A percentile compares a stretch with the other conserved stretches of the same genome.
Conservation (phyloP, 1,284 basidiomycete species). For the Rhodotorula sp. region DNA sequence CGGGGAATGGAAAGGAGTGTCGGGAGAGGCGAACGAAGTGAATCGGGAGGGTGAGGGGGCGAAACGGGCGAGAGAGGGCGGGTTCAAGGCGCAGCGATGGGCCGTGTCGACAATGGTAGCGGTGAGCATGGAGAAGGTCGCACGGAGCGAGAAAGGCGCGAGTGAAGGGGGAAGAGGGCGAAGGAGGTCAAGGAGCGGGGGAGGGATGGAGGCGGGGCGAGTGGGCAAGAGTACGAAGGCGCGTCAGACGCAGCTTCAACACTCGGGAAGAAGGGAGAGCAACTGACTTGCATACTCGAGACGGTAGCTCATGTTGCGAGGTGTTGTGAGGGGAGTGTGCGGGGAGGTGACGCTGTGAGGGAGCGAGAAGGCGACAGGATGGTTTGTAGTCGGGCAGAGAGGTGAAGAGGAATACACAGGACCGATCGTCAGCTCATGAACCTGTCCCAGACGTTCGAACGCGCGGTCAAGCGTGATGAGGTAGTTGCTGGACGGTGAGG, state of each 20-base stretch:
- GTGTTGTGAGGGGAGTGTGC: background rate
- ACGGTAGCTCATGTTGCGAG: conserved; percentile 4
- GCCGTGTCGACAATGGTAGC: too few relatives aligned
- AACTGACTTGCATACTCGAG: conserved; percentile 10
- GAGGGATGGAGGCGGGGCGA: background rate
- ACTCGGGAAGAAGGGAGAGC: too few relatives aligned
- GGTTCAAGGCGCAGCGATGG: background rate
- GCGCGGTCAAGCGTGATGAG: too few relatives aligned
- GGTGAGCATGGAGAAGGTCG: background rate
- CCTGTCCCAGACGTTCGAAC: too few relatives aligned
- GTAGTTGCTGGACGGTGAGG: background rate
- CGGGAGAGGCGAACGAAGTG: too few relatives aligned
- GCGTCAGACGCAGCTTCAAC: background rate
- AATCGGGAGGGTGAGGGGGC: too few relatives aligned
- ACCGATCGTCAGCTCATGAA: too few relatives aligned
- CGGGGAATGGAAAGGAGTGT: too few relatives aligned
- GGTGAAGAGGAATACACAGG: too few relatives aligned
- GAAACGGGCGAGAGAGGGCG: background rate
- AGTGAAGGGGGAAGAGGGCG: too few relatives aligned
- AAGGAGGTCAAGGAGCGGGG: background rate
- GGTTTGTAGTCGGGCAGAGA: too few relatives aligned
- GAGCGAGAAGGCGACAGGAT: background rate
- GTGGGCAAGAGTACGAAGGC: background rate
- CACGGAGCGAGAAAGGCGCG: background rate
- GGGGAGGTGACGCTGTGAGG: background rate